Base-by-base conservation (phyloP, 2,329 filamentous ascomycete genomes). In the Chrysoporthe austroafricana region DNA sequence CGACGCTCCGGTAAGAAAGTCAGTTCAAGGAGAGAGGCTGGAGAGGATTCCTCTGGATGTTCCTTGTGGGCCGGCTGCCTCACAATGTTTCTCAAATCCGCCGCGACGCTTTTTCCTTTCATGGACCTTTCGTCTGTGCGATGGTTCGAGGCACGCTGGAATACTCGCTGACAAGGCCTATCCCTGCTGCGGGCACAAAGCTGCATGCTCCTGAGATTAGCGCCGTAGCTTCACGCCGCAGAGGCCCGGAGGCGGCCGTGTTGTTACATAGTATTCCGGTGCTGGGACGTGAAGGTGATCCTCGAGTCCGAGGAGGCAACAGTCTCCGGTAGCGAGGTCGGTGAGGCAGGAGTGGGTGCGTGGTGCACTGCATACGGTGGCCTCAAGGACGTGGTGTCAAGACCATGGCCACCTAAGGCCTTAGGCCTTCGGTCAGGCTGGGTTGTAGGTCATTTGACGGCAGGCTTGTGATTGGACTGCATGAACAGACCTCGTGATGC, bases 141-240 rank as follows among this genome's bases (percentile, higher is more conserved):
- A 52, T 66, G 64, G 39, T 63, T 59, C 46, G 46, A 61, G 52
- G 26, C 13, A 46, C 50, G 66, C 62, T 64, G 57, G 43, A 68
- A 66, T 66, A 36, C 42, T 68, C 42, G 67, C 56, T n/a, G 57
- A 58, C 50, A 62, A 62, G 62, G 66, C 21, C 62, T n/a, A 68
- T 50, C 62, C 66, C 64, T 68, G 62, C 63, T 42, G 42, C 58
- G 58, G 54, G 43, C 60, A 59, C 46, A 61, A 64, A 21, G 62
- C 54, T 64, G 62, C 62, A 61, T 34, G 46, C 34, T 11, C 44
- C 21, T 64, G 32, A 34, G 54, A 56, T 61, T 67, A 63, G 66
- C 52, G 21, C 26, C n/a, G 54, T n/a, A 39, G 4, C 66, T 48
- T 43, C n/a, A 60, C 34, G 66, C 58, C 62, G 63, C 66, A 46